Conservation (phyloP, 495 filamentous ascomycete species). For the Cladorrhinum samala region DNA sequence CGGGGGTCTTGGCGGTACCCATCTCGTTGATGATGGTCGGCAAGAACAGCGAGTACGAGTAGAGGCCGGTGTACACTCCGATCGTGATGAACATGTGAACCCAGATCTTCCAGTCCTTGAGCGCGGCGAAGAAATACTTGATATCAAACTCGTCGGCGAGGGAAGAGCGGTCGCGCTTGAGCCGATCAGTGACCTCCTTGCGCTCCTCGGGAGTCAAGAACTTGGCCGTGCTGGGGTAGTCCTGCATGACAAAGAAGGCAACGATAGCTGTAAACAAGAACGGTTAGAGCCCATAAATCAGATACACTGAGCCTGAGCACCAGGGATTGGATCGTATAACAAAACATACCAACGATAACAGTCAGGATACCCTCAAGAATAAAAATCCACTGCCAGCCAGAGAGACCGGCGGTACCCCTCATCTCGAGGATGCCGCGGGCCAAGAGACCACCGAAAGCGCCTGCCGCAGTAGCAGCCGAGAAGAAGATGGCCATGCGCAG, state of each 20-base stretch:
- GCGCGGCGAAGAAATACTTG: constrained; percentile 61
- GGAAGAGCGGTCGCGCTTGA: constrained; percentile 64
- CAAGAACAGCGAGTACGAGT: constrained; percentile 63
- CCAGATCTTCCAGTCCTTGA: constrained; percentile 79
- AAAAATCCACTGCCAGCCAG: constrained; percentile 76
- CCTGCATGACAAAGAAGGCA: constrained; percentile 67
- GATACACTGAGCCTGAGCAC: neutral
- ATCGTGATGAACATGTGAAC: constrained; percentile 47
- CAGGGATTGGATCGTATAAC: constrained; percentile 31
- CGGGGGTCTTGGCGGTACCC: constrained; percentile 42
- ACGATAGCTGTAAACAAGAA: no score
- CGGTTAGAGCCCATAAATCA: constrained; percentile 28
- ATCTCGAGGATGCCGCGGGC: constrained; percentile 64
- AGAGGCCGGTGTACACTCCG: constrained; percentile 51
- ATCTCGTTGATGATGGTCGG: constrained; percentile 58
- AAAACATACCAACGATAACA: constrained; percentile 52
- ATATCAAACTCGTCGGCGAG: constrained; percentile 73
- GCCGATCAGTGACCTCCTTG: constrained; percentile 56
- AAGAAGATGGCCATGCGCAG: constrained; percentile 76
- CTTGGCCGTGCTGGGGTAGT: constrained; percentile 71
- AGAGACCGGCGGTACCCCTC: constrained; percentile 55
- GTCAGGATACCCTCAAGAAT: constrained; percentile 65
- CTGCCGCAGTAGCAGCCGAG: constrained; percentile 68
- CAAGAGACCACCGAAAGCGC: constrained; percentile 72
- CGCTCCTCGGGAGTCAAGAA: constrained; percentile 65